Evolutionary conservation across 495 filamentous ascomycete species (phyloP).

Genomic region (Penicillium lividum): DNA sequence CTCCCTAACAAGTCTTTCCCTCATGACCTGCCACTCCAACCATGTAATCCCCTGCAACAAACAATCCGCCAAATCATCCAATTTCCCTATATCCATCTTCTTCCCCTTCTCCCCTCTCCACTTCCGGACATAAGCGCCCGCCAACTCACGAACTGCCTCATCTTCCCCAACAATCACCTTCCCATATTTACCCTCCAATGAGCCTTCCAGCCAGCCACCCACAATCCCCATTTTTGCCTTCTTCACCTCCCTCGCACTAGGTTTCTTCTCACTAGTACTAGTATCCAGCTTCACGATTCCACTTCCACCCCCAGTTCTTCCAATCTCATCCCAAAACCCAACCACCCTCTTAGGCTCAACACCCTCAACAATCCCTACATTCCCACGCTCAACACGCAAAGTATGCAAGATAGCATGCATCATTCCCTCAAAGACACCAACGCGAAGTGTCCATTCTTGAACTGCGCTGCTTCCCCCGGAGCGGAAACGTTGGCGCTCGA

Average conservation of each 20-base stretch:
- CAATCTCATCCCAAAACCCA: slow-evolving; percentile 38
- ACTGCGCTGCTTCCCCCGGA: slow-evolving; percentile 62
- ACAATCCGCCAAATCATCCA: slow-evolving; percentile 92
- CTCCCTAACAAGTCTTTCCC: slow-evolving; percentile 45
- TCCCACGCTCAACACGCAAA: slow-evolving; percentile 43
- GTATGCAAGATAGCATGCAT: slow-evolving; percentile 73
- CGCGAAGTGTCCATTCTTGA: slow-evolving; percentile 86
- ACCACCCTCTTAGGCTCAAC: slow-evolving; percentile 45
- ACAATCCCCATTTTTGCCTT: slow-evolving; percentile 67
- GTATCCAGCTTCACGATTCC: slow-evolving; percentile 4
- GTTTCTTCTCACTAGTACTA: slow-evolving; percentile 22
- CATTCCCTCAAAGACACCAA: slow-evolving; percentile 90
- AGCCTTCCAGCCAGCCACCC: slow-evolving; percentile 48
- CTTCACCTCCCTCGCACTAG: slow-evolving; percentile 46
- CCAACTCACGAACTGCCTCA: slow-evolving; percentile 39
- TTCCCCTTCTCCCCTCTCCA: slow-evolving; percentile 35
- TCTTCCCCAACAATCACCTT: slow-evolving; percentile 31
- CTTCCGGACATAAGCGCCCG: slow-evolving; percentile 47
- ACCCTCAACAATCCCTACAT: slow-evolving; percentile 29
- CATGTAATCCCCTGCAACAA: slow-evolving; percentile 84
- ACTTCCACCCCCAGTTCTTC: not conserved
- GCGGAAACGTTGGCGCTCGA: slow-evolving; percentile 89
- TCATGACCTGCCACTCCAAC: slow-evolving; percentile 79
- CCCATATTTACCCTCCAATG: not conserved
- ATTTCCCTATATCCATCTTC: slow-evolving; percentile 52